Evolutionary conservation across 2,329 filamentous ascomycete species (phyloP), one percentile per base, ranked within the genome.

Genomic region (Monosporascus cannonballus): DNA sequence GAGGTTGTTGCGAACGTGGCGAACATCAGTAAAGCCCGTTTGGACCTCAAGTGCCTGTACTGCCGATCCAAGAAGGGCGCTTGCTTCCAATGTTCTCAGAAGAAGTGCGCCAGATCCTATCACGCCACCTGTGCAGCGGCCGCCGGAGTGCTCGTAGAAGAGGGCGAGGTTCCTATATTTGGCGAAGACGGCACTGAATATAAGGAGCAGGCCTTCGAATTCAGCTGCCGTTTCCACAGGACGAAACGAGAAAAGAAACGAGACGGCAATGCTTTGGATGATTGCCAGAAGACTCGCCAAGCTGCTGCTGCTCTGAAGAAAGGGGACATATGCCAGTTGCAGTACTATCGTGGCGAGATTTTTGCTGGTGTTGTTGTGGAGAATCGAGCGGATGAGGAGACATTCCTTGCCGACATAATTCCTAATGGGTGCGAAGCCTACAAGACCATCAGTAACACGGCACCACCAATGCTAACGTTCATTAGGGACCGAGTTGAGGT

Each of bases 51-150:
- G 70, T 99, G 94, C 69, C 84, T 96, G 56, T 96, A 90, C 72
- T 99, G 94, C 67, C 89, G 92, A 36, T 95, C 91, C 34, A 95
- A 94, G 70, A 89, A 88, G 53, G 94, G 94, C n/a, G 90, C 90
- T 17, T 96, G 93, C 72, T 95, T 99, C 73, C 93, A 97, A 69
- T 99, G 94, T 71, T 95, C 90, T 1, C 87, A 90, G 61, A 93
- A 92, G 75, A 97, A 96, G 69, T 99, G 94, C 64, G 87, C 90
- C 4, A 80, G 94, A 58, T 87, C 93, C 8, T 99, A 96, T 71
- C 94, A 99, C 68, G 89, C 93, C 17, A 97, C 92, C 1, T 99
- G 94, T 67, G 94, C 94, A 3, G 87, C 91, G 7, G 86, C 93
- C 22, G 93, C 92, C 37, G 94, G 94, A 52, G 91, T 96, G 2